Conservation (phyloP, 345 rosid genomes). For the Pugionium dolabratum region DNA sequence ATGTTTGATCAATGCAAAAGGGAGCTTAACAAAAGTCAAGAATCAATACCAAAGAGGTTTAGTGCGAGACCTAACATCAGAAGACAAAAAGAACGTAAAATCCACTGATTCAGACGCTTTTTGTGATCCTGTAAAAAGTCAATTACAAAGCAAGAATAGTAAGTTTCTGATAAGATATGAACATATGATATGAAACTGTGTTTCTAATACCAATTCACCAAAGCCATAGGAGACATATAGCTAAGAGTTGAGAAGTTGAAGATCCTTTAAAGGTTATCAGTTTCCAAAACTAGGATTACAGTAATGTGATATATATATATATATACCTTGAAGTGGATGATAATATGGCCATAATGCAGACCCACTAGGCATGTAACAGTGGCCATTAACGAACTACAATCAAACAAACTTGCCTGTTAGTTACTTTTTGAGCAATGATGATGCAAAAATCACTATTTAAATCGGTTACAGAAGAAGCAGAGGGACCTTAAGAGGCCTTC, state of each 20-base stretch:
- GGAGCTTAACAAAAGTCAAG: neutral
- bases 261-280: no score
- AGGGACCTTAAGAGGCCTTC: constrained; percentile 83
- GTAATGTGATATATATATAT: neutral
- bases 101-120: constrained; percentile 61
- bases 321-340: constrained; percentile 75
- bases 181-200: neutral
- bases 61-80: constrained; percentile 54
- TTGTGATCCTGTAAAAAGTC: constrained; percentile 56
- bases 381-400: constrained; percentile 81
- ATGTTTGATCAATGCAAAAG: neutral
- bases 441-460: neutral
- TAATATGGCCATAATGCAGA: constrained; percentile 78
- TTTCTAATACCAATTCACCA: neutral
- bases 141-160: constrained; percentile 1
- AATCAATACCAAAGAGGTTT: constrained; percentile 54
- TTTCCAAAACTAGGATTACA: neutral
- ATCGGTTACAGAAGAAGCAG: no score
- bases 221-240: constrained; percentile 1
- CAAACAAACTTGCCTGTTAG: constrained; percentile 19
- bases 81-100: constrained; percentile 55
- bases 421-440: constrained; percentile 15
- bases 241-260: no score
- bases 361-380: constrained; percentile 77
- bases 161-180: constrained; percentile 10